Evolutionary conservation across 1,139 yeast species (phyloP).

Genomic region (Suhomyces bolitotheri): DNA sequence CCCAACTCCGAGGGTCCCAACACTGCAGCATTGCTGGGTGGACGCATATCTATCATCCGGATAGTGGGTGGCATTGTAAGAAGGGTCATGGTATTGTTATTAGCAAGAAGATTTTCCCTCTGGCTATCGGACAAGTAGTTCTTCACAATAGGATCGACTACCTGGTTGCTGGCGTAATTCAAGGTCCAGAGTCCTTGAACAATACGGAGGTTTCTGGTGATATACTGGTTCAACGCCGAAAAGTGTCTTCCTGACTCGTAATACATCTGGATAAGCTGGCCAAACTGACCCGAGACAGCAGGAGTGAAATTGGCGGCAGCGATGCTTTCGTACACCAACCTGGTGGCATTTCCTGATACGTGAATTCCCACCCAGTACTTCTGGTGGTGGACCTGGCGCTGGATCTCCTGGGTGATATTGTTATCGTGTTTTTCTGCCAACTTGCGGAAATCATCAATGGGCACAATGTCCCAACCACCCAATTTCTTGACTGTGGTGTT

Average conservation of each 20-base stretch:
- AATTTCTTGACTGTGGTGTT: conserved; percentile 18
- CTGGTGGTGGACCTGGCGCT: conserved; percentile 46
- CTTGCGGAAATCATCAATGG: conserved; percentile 27
- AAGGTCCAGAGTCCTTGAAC: conserved; percentile 30
- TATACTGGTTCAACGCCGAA: conserved; percentile 39
- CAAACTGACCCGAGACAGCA: conserved; percentile 16
- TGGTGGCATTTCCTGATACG: conserved; percentile 47
- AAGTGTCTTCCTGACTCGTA: conserved; percentile 60
- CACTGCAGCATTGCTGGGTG: conserved; percentile 23
- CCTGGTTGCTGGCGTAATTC: conserved; percentile 22
- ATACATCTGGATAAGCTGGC: conserved; percentile 31
- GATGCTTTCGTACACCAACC: conserved; percentile 33
- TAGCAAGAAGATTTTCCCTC: conserved; percentile 16
- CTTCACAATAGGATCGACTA: conserved; percentile 26
- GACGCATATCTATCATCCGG: conserved; percentile 24
- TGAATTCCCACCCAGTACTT: conserved; percentile 57
- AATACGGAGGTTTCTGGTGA: conserved; percentile 38
- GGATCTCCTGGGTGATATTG: conserved; percentile 35
- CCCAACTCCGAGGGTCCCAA: conserved; percentile 39
- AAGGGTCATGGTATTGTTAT: conserved; percentile 20
- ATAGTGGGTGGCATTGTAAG: conserved; percentile 24
- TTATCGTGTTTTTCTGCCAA: conserved; percentile 34
- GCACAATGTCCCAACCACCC: conserved; percentile 44
- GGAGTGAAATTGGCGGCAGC: conserved; percentile 21
- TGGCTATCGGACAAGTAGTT: conserved; percentile 16